Base-by-base conservation (phyloP, 176 grass and related monocot genomes). In the Carex pumila region DNA sequence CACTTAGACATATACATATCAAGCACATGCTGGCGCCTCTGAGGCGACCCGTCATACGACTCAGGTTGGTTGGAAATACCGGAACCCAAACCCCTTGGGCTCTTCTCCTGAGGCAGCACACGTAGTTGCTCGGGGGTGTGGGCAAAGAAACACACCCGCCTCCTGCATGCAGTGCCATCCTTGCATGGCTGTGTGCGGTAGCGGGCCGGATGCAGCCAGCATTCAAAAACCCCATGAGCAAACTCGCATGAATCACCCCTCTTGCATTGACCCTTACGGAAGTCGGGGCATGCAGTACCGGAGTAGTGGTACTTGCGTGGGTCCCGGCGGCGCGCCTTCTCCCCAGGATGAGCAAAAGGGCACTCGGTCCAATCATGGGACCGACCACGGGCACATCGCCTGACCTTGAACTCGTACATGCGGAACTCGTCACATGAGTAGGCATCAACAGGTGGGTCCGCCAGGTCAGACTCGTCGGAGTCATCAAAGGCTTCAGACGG, bases 281-380 rank as follows among this genome's bases (percentile, higher is more conserved):
- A 99, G 71, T 99, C 96, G 0, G 96, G 93, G 84, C 96, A 99
- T 0, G 96, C 91, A 0, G 93, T 81, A 74, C 96, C 96, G 29
- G 96, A 95, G 80, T 99, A 99, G 85, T 95, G 96, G 80, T 89
- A 94, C 93, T 89, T 99, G 30, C 93, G 66, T 12, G 96, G 96
- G 69, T 99, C 96, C 14, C 96, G 84, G 64, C 96, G 88, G 2
- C 96, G 93, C 0, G 96, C 96, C 69, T 99, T 99, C 93, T 99
- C 96, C 0, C 96, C 93, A 0, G 96, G 96, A 79, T 99, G 96
- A 5, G 93, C 93, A 83, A 93, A 99, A 7, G 96, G 96, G 91
- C 96, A 99, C 89, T 99, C 96, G 3, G 96, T 99, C 96, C 96
- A 99, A 91, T 99, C 96, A 73, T 95, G 96, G 63, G 90, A 91